Evolutionary conservation across 2,329 filamentous ascomycete species (phyloP), one percentile per base, ranked within the genome.

Genomic region (Decorospora gaudefroyi): DNA sequence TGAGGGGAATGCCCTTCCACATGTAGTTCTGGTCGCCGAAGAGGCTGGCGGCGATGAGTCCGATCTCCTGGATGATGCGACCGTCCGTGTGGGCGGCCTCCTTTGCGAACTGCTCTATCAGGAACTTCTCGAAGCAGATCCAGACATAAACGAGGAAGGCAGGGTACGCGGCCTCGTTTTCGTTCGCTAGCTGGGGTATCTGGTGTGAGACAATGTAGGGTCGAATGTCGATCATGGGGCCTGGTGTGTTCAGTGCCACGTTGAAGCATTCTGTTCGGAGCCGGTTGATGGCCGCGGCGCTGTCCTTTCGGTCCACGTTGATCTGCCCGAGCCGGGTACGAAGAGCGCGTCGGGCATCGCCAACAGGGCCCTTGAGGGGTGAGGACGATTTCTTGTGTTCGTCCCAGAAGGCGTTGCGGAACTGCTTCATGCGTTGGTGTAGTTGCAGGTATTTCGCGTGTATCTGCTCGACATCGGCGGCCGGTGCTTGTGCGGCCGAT

Each of bases 11-110:
- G 6, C 83, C 85, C 36, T 84, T 79, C 78, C 84, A 87, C 40
- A 80, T 75, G 62, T 88, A 87, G 11, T 82, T 77, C 12, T 81
- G 77, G 38, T 80, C 77, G 1, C 87, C 86, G 65, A 95, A 92
- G 19, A 95, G 79, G 52, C 85, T 82, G 5, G 86, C 86, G 1
- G 85, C 79, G 16, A 91, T 77, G 16, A 92, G 81, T n/a, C 90
- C 90, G 30, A 95, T 79, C 0, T 88, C 86, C 56, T 93, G 87
- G 7, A 88, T 89, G 43, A 67, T 64, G 12, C 64, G 61, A 11
- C 66, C 62, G 35, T 74, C 70, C 25, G 68, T 59, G 13, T 60
- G 67, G 27, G 65, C 61, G 17, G 63, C 68, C 51, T 76, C 73
- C 32, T 61, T 59, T 18, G 69, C 67, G 35, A 76, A 70, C 53